Evolutionary conservation across 2,329 filamentous ascomycete species (phyloP).

Genomic region (Ascochyta viciae-villosae): DNA sequence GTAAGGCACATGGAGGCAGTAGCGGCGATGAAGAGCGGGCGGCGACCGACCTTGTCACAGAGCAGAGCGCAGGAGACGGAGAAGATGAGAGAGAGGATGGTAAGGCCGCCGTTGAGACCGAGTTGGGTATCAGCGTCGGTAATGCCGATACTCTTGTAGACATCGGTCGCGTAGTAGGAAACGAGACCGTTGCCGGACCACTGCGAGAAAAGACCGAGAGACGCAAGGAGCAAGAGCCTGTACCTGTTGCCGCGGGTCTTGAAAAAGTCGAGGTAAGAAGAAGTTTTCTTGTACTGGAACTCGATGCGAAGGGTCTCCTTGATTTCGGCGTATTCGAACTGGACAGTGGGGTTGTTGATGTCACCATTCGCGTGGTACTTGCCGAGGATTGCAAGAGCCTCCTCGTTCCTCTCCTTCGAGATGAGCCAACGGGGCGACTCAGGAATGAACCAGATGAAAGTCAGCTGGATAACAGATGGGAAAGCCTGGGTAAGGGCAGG

Average conservation of each 20-base stretch:
- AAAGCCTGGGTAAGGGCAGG: constrained; percentile 62
- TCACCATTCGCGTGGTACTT: constrained; percentile 71
- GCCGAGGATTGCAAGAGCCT: constrained; percentile 67
- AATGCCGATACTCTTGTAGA: constrained; percentile 69
- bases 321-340: constrained; percentile 72
- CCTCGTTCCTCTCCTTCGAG: constrained; percentile 67
- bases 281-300: constrained; percentile 56
- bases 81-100: constrained; percentile 65
- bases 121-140: constrained; percentile 49
- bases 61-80: constrained; percentile 64
- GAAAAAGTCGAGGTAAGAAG: constrained; percentile 67
- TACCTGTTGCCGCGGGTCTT: constrained; percentile 69
- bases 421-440: constrained; percentile 67
- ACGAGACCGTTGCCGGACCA: constrained; percentile 73
- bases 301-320: constrained; percentile 68
- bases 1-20: constrained; percentile 45
- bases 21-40: constrained; percentile 61
- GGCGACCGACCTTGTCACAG: constrained; percentile 60
- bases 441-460: constrained; percentile 70
- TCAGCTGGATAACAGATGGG: constrained; percentile 63
- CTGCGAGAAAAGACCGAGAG: constrained; percentile 71
- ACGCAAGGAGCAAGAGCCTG: constrained; percentile 67
- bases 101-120: constrained; percentile 63
- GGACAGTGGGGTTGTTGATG: constrained; percentile 64
- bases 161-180: constrained; percentile 69